phyloP scores from a whole-genome alignment of 306 rosid species.

The Neltuma alba region DNA sequence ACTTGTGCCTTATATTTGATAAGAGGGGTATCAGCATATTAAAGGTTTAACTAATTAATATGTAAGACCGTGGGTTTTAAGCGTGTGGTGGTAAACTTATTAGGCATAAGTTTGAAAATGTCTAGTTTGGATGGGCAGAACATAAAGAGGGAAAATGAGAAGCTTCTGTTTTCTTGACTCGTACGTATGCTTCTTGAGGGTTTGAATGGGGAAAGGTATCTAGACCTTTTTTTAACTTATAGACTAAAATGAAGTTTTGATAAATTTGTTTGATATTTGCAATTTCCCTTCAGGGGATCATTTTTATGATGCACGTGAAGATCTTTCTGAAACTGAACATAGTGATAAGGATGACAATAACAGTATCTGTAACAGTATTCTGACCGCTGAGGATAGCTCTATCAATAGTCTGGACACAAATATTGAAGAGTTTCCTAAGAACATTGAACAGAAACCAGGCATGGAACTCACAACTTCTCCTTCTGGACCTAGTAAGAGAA shows the following conservation, averaged over 20 bases:
- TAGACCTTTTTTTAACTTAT: slow-evolving; percentile 10
- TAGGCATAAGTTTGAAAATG: neutral
- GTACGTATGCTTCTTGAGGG: neutral
- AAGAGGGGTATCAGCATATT: neutral
- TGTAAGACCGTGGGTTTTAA: neutral
- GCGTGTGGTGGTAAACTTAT: neutral
- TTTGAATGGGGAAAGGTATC: neutral
- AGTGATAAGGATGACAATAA: slow-evolving; percentile 41
- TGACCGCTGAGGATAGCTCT: slow-evolving; percentile 41
- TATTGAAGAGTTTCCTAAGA: slow-evolving; percentile 38
- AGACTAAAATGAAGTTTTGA: slow-evolving; percentile 25
- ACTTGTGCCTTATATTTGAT: no score
- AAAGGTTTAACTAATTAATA: slow-evolving; percentile 8
- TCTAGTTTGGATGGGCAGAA: neutral
- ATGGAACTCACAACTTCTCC: slow-evolving; percentile 53
- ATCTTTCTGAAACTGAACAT: slow-evolving; percentile 41
- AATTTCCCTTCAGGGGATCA: slow-evolving; percentile 65
- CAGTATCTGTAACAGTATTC: slow-evolving; percentile 31
- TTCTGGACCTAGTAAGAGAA: slow-evolving; percentile 72
- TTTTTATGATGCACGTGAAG: slow-evolving; percentile 75
- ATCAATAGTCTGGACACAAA: slow-evolving; percentile 34
- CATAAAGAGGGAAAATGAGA: neutral
- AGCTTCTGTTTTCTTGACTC: neutral
- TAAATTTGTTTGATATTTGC: slow-evolving; percentile 32
- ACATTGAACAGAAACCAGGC: slow-evolving; percentile 35